Percentiles rank a stretch among this genome's conserved stretches.
phyloP scores from a whole-genome alignment of 192 early-diverging fungal genomes.

The Backusella sp. region DNA sequence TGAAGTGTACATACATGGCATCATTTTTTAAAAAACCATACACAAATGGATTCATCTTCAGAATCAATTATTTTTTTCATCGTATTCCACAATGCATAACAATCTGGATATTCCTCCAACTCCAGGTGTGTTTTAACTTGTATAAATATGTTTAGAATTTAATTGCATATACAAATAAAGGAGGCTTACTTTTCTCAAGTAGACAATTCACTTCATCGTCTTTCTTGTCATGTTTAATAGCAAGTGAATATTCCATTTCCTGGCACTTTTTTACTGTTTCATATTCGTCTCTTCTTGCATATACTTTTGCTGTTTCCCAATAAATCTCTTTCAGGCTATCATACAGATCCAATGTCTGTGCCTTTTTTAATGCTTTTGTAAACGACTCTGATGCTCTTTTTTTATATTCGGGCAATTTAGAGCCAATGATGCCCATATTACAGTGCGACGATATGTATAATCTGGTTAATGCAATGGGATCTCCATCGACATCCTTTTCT shows the following conservation, averaged over 20 bases:
- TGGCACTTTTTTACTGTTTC: background rate
- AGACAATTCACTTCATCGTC: background rate
- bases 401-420: background rate
- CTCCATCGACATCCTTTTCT: background rate
- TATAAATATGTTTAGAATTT: background rate
- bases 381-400: background rate
- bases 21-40: background rate
- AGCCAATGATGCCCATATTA: slow-evolving; percentile 2
- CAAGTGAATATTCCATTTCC: background rate
- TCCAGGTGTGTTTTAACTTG: background rate
- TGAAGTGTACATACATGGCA: background rate
- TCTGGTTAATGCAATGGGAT: background rate
- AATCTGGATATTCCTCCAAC: background rate
- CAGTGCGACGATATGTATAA: background rate
- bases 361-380: background rate
- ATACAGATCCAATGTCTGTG: background rate
- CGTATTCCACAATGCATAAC: background rate
- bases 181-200: background rate
- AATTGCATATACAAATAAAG: background rate
- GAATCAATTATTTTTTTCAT: background rate
- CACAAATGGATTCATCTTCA: background rate
- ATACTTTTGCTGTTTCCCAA: background rate
- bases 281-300: background rate
- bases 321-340: background rate
- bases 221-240: background rate